phyloP scores from a whole-genome alignment of 192 early-diverging fungal species.

The Coemansia sp. region DNA sequence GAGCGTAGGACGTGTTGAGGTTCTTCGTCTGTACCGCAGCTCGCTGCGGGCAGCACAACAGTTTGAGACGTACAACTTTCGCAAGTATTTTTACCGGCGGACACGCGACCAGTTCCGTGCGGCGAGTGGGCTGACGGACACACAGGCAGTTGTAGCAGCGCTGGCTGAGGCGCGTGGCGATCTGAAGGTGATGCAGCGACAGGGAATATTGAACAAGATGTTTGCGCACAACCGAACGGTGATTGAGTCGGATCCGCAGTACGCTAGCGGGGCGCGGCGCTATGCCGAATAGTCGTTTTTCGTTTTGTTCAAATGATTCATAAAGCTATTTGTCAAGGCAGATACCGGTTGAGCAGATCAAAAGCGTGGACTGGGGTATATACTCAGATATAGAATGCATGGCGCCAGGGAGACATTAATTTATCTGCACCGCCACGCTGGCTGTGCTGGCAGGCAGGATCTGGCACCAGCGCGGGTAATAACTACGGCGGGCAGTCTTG shows the following conservation, averaged over 20 bases:
- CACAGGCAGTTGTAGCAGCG: constrained; percentile 21
- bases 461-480: background rate
- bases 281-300: constrained; percentile 6
- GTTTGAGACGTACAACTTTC: constrained; percentile 86
- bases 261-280: constrained; percentile 29
- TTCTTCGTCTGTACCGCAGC: constrained; percentile 73
- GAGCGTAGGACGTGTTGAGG: constrained; percentile 54
- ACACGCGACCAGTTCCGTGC: constrained; percentile 76
- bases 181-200: constrained; percentile 72
- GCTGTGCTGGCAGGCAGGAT: background rate
- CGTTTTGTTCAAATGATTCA: background rate
- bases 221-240: constrained; percentile 71
- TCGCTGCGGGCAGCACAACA: constrained; percentile 71
- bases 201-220: constrained; percentile 73
- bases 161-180: constrained; percentile 65
- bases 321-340: background rate
- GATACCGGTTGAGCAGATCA: background rate
- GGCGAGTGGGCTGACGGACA: constrained; percentile 20
- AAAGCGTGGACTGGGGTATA: background rate
- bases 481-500: background rate
- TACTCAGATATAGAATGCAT: background rate
- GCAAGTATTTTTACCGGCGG: constrained; percentile 79
- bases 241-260: constrained; percentile 57
- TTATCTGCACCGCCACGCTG: background rate
- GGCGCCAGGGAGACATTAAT: background rate